Base-by-base conservation (phyloP, 2,329 filamentous ascomycete genomes). In the Aspergillus bombycis region DNA sequence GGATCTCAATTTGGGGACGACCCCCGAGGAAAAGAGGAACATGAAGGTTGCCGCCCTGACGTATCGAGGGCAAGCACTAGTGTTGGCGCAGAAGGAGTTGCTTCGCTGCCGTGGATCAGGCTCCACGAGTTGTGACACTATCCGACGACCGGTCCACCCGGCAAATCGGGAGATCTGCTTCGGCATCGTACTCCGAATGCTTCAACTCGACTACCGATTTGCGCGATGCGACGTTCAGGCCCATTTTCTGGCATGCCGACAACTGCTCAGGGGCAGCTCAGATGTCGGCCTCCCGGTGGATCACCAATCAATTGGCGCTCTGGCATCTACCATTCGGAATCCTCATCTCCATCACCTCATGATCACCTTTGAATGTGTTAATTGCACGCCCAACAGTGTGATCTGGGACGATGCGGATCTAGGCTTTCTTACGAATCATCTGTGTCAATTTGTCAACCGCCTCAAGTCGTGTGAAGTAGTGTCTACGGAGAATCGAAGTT, bases 201-300 rank as follows among this genome's bases (percentile, higher is more conserved):
- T 58, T 16, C 56, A 58, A 21, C 56, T 58, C 9, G 56, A 58
- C 11, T 58, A 58, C 43, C 56, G 56, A 3, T 58, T 46, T 58
- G 41, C 56, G 12, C 41, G 43, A 21, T 48, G 43, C 6, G 45
- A 48, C 12, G 43, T 58, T 12, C 23, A 48, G 2, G 14, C 56
- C 6, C 56, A 58, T 36, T 58, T 58, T 19, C 43, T 43, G 21
- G 56, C 56, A 45, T 58, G 56, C 32, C 41, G 56, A 3, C 38
- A 34, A 36, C 56, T 58, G 8, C 56, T 58, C 19, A 30, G 56
- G n/a, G 26, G 9, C 10, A 23, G 26, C 41, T 21, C 41, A 23
- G n/a, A 26, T 38, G 2, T 19, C 1, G 16, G 12, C 30, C 11
- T 19, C 32, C 10, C 19, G 8, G n/a, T 2, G n/a, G 19, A 26